Evolutionary conservation across 2,329 filamentous ascomycete genomes (phyloP), one percentile per base, ranked within the genome.

Genomic region (Penicillium sp.): DNA sequence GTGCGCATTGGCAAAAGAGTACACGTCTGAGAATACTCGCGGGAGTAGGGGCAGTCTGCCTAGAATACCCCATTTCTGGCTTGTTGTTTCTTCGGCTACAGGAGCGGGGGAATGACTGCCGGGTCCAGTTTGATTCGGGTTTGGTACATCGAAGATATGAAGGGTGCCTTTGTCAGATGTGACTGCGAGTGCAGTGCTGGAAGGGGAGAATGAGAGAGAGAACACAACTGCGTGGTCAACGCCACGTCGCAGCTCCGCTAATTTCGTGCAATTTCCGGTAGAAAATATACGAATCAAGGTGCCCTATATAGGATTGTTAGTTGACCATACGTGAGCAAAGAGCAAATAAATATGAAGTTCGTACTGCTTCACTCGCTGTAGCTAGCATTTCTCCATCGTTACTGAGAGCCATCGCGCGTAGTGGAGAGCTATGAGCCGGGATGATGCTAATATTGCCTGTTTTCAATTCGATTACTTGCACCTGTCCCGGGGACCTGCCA

Each of bases 141-240:
- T 71, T 46, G 88, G 88, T 1, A 97, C 81, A 67, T 97, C 92
- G 69, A 97, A 99, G 33, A 99, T 83, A 74, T 99, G 94, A 10
- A 99, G 81, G 0, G 92, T 99, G 5, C 91, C 92, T 75, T 97
- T 99, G 79, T 99, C 94, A 1, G 92, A 97, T 1, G 93, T 97
- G 58, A 92, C 93, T 23, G 94, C 94, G 10, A 97, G 82, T 68
- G 92, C 83, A 39, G 82, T 84, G 48, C 89, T 90, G 1, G 87
- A 87, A 0, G 92, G 92, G 18, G 90, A 95, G 71, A 99, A 94
- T 10, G 89, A 88, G 10, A 99, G 80, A 2, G 90, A 93, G 75
- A 90, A 96, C 62, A 97, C 89, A 50, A 87, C 86, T 14, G 94
- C 92, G 31, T 87, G 88, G 67, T 99, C 94, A 44, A 96, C 88